Evolutionary conservation across 2,329 filamentous ascomycete genomes (phyloP).

Genomic region (Cercospora zeae-maydis): DNA sequence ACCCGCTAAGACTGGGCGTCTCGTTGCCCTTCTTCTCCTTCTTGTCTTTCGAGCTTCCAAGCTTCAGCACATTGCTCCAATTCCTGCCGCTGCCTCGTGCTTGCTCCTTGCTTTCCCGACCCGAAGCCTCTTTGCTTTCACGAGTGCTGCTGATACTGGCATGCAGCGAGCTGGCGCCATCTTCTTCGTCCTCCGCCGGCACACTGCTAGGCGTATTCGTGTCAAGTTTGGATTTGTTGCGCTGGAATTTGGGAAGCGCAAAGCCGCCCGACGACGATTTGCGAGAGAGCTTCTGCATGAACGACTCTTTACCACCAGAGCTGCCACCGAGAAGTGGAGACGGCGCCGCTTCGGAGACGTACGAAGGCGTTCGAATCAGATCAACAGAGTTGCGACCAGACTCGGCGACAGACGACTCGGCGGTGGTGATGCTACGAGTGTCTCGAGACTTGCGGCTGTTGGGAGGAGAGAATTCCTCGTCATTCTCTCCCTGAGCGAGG

Average conservation of each 20-base stretch:
- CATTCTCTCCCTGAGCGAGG: slow-evolving; percentile 30
- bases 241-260: slow-evolving; percentile 37
- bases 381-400: slow-evolving; percentile 31
- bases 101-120: slow-evolving; percentile 30
- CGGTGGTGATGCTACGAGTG: slow-evolving; percentile 37
- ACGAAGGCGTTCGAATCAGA: slow-evolving; percentile 32
- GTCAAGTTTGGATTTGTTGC: slow-evolving; percentile 38
- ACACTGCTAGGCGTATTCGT: slow-evolving; percentile 25
- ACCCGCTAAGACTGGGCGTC: slow-evolving; percentile 46
- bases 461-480: slow-evolving; percentile 34
- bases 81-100: slow-evolving; percentile 39
- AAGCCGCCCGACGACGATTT: slow-evolving; percentile 49
- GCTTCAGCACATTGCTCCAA: slow-evolving; percentile 46
- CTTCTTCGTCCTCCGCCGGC: slow-evolving; percentile 38
- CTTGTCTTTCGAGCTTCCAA: slow-evolving; percentile 32
- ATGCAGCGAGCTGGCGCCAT: slow-evolving; percentile 30
- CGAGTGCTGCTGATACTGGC: slow-evolving; percentile 37
- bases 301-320: slow-evolving; percentile 42
- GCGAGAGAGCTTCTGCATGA: slow-evolving; percentile 50
- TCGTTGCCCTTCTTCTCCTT: slow-evolving; percentile 36
- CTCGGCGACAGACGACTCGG: slow-evolving; percentile 33
- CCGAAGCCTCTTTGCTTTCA: slow-evolving; percentile 10
- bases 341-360: slow-evolving; percentile 40
- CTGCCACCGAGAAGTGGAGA: slow-evolving; percentile 36
- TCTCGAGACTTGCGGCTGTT: slow-evolving; percentile 43